Base-by-base conservation (phyloP, 2,329 filamentous ascomycete genomes). In the Knufia petricola region DNA sequence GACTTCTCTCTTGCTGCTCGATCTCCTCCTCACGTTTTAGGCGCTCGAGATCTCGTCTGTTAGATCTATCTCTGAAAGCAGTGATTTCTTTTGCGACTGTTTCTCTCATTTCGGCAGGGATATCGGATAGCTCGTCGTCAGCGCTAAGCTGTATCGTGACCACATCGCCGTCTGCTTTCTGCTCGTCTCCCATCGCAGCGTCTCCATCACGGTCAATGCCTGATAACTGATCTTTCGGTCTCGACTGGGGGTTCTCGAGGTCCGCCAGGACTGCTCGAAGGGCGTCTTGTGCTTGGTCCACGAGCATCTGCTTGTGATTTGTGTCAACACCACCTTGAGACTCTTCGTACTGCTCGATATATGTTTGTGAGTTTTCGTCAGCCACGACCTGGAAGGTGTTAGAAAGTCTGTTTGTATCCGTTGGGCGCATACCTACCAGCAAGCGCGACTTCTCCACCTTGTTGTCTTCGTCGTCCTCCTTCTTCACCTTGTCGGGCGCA, bases 31-130 rank as follows among this genome's bases (percentile, higher is more conserved):
- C 92, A 38, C 84, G 76, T 61, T 82, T 82, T 30, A 95, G 69
- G 2, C 92, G 84, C 65, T 98, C 92, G 61, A 94, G 70, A 62
- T 98, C 92, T 32, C 90, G 78, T 52, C 85, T 81, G 51, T 82
- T 95, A 58, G 90, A 95, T 17, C 90, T 78, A 57, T 98, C 92
- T 55, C 92, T 78, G 71, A 98, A 98, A 0, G 89, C 86, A 0
- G 87, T 82, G 60, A 98, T 98, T 64, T 98, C 94, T 50, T 84
- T 84, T 0, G 92, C 87, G 13, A 98, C 92, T 0, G 87, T 89
- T 63, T 94, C 92, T 20, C 92, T 82, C 87, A 95, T 94, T 63
- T 96, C 92, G 1, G 87, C 84, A 0, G 92, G 92, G 41, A 98
- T 95, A 60, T 98, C 92, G 17, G 89, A 84, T 38, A 98, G 74